Conservation (phyloP, 257 asterid genomes). For the Mitragyna speciosa region DNA sequence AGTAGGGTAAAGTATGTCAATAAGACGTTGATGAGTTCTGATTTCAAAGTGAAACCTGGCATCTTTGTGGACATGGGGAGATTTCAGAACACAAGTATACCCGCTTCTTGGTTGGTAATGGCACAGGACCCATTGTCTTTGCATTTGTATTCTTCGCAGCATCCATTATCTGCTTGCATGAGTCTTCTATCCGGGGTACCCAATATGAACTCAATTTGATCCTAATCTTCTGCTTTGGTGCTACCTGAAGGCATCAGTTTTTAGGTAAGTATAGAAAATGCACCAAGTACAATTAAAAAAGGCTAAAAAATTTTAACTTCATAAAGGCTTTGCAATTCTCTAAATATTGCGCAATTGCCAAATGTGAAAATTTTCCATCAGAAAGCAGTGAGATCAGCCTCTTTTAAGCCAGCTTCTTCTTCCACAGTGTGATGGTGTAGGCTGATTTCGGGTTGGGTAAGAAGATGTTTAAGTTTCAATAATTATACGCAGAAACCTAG, state of each 20-base stretch:
- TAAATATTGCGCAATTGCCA: neutral
- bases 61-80: slow-evolving; percentile 96
- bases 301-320: neutral
- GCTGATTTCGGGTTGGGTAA: neutral
- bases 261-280: neutral
- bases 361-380: neutral
- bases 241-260: slow-evolving; percentile 44
- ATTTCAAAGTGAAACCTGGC: slow-evolving; percentile 97
- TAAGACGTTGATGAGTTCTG: slow-evolving; percentile 89
- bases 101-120: slow-evolving; percentile 84
- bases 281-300: neutral
- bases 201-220: slow-evolving; percentile 90
- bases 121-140: slow-evolving; percentile 94
- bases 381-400: neutral
- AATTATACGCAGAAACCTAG: neutral
- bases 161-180: slow-evolving; percentile 94
- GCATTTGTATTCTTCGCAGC: slow-evolving; percentile 89
- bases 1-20: slow-evolving; percentile 89
- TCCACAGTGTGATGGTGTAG: neutral
- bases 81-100: slow-evolving; percentile 85
- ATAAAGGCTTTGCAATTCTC: neutral
- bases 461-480: neutral
- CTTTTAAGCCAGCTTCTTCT: neutral
- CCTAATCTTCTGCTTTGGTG: slow-evolving; percentile 92
- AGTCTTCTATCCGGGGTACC: slow-evolving; percentile 94